phyloP scores from a whole-genome alignment of 2,329 filamentous ascomycete species.

The Colletotrichum gloeosporioides region DNA sequence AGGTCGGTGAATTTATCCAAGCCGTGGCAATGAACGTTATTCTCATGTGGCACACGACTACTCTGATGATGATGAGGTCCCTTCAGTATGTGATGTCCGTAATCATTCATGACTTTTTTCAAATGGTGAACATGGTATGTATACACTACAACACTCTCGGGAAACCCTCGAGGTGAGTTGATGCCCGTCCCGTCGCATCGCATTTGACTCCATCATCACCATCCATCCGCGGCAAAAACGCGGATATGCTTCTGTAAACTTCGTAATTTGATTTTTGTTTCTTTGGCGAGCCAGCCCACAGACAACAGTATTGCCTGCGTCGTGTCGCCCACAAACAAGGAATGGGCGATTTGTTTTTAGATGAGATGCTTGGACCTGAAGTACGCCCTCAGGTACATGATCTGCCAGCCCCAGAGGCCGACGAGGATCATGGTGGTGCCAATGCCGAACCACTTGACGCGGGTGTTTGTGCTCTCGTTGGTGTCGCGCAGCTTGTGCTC shows the following conservation, averaged over 20 bases:
- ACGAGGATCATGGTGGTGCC: conserved; percentile 91
- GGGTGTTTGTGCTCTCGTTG: conserved; percentile 98
- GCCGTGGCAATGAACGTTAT: not conserved
- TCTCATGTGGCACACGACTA: not conserved
- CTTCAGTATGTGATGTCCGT: not conserved
- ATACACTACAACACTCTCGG: conserved; percentile 19
- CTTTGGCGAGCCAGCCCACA: not conserved
- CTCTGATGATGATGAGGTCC: not conserved
- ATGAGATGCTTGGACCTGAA: conserved; percentile 85
- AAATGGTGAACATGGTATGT: conserved; percentile 15
- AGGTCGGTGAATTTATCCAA: not conserved
- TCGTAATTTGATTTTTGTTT: not conserved
- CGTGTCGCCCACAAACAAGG: not conserved
- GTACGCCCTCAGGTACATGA: conserved; percentile 96
- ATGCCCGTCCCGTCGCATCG: conserved; percentile 12
- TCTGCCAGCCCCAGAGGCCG: conserved; percentile 92
- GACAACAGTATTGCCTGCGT: not conserved
- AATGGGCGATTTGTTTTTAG: conserved; percentile 36
- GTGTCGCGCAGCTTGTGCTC: conserved; percentile 98
- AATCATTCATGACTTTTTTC: conserved; percentile 22
- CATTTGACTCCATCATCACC: conserved; percentile 4
- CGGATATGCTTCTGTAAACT: conserved; percentile 1
- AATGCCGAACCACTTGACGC: conserved; percentile 98
- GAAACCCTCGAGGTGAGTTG: conserved; percentile 17
- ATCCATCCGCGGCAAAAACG: not conserved